Evolutionary conservation across 495 filamentous ascomycete genomes (phyloP).

Genomic region (Rhizodiscina lignyota): DNA sequence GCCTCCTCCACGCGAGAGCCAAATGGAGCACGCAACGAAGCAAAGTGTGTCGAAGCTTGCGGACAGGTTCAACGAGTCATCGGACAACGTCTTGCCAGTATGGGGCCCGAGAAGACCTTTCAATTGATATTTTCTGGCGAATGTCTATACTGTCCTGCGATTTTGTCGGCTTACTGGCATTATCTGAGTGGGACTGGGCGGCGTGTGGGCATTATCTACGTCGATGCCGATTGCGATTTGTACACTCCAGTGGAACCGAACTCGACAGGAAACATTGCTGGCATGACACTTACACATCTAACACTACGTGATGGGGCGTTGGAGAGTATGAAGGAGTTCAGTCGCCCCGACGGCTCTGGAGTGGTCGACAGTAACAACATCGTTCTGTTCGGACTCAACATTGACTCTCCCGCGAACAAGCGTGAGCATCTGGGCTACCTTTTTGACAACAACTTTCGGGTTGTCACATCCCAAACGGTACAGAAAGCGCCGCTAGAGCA

Average conservation of each 20-base stretch:
- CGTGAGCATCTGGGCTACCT: constrained; percentile 7
- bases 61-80: no score
- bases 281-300: constrained; percentile 11
- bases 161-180: no score
- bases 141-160: no score
- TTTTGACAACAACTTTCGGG: constrained; percentile 7
- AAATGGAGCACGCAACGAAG: no score
- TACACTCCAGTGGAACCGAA: constrained; percentile 5
- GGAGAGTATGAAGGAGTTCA: constrained; percentile 8
- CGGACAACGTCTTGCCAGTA: no score
- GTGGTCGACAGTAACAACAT: constrained; percentile 8
- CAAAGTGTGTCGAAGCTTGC: no score
- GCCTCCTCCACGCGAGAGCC: no score
- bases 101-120: no score
- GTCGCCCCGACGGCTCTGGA: constrained; percentile 4
- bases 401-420: constrained; percentile 5
- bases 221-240: no score
- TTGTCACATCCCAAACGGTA: constrained; percentile 7
- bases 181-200: no score
- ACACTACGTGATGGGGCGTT: constrained; percentile 6
- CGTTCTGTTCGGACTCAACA: constrained; percentile 8
- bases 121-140: no score
- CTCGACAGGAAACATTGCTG: constrained; percentile 6
- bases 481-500: constrained; percentile 4
- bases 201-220: no score